phyloP scores from a whole-genome alignment of 2,329 filamentous ascomycete species.

The Rutstroemia sp. region DNA sequence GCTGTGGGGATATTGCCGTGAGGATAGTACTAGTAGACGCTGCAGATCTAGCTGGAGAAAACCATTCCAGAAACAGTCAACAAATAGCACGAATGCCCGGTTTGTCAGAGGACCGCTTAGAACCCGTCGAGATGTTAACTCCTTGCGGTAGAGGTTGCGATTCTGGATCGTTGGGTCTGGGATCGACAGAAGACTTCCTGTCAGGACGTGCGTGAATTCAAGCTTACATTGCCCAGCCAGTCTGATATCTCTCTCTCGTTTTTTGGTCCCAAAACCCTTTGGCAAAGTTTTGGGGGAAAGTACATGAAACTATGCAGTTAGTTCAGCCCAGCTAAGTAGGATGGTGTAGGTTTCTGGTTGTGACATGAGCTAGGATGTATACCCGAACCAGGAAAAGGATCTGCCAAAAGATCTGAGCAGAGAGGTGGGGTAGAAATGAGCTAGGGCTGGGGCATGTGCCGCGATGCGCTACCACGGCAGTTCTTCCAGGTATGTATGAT shows the following conservation, averaged over 20 bases:
- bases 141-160: background rate
- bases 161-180: no score
- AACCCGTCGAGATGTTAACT: background rate
- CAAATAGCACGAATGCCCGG: background rate
- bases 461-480: background rate
- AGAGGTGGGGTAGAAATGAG: background rate
- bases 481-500: background rate
- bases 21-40: no score
- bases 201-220: background rate
- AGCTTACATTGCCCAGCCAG: background rate
- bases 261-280: background rate
- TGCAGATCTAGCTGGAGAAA: no score
- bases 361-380: background rate
- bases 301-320: background rate
- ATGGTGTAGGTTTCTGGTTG: background rate
- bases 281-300: no score
- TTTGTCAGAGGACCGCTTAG: background rate
- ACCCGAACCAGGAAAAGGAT: background rate
- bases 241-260: no score
- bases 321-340: background rate
- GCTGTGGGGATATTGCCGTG: no score
- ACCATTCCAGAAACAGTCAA: no score
- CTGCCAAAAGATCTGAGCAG: background rate
- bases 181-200: background rate
- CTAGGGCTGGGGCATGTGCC: background rate